A percentile compares a stretch with the other conserved stretches of the same genome.
These are phyloP conservation scores for Cercospora berteroae DNA, from an alignment of 2,329 filamentous ascomycete genomes.

Conservation along the genomic window DNA sequence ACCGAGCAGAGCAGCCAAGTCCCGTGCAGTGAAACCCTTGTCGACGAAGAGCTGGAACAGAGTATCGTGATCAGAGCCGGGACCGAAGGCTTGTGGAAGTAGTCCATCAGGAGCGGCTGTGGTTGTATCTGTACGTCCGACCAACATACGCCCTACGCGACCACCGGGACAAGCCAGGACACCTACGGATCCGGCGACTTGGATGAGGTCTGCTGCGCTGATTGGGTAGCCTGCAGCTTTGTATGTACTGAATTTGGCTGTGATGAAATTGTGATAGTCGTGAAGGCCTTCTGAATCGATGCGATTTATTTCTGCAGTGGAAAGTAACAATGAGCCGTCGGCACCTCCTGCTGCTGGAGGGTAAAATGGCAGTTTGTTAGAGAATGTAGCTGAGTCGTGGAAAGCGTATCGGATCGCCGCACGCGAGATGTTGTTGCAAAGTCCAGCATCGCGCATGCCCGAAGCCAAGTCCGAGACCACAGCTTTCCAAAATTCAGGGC, in stretches of 20 bases:
- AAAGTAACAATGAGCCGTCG: constrained; percentile 44
- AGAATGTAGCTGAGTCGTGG: constrained; percentile 35
- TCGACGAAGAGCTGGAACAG: constrained; percentile 50
- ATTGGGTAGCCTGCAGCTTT: constrained; percentile 32
- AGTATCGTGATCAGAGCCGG: constrained; percentile 39
- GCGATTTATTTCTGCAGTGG: constrained; percentile 38
- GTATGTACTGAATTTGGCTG: constrained; percentile 39
- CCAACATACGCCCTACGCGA: constrained; percentile 51
- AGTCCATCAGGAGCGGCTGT: constrained; percentile 44
- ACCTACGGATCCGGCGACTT: constrained; percentile 49
- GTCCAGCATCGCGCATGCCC: constrained; percentile 20
- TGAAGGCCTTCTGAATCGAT: constrained; percentile 49
- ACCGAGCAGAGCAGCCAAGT: constrained; percentile 56
- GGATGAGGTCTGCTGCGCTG: constrained; percentile 56
- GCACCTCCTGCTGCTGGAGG: constrained; percentile 39
- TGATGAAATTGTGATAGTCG: constrained; percentile 43
- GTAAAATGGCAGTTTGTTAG: constrained; percentile 22
- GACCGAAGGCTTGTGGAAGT: constrained; percentile 46
- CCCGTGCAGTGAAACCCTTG: constrained; percentile 52
- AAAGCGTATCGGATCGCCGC: constrained; percentile 39
- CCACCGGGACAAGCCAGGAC: constrained; percentile 54
- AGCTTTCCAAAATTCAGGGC: constrained; percentile 34
- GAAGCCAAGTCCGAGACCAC: constrained; percentile 35
- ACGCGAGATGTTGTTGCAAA: constrained; percentile 37
- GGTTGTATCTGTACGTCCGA: constrained; percentile 50